These are phyloP conservation scores for Cadophora sp. DNA, from an alignment of 2,329 filamentous ascomycete genomes.

Conservation along the genomic window DNA sequence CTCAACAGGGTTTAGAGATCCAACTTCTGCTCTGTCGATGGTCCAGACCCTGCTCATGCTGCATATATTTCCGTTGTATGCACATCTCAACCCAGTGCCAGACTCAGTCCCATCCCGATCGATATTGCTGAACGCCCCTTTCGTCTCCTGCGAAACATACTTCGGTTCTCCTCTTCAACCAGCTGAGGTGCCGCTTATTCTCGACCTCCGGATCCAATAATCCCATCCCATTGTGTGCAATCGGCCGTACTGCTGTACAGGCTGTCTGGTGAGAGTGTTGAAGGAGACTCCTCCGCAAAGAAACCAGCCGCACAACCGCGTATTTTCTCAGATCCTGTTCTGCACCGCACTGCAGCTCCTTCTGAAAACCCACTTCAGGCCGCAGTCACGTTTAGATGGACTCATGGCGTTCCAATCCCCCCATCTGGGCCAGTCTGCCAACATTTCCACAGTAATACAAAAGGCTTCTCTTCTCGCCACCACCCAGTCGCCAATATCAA, in stretches of 20 bases:
- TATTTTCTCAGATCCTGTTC: conserved; percentile 8
- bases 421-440: conserved; percentile 21
- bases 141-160: background rate
- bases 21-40: background rate
- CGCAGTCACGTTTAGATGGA: conserved; percentile 24
- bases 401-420: conserved; percentile 28
- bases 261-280: conserved; percentile 9
- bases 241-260: background rate
- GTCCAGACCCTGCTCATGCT: background rate
- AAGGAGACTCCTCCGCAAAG: conserved; percentile 31
- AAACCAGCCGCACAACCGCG: conserved; percentile 19
- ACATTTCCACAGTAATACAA: conserved; percentile 22
- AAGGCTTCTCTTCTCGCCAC: conserved; percentile 18
- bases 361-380: conserved; percentile 4
- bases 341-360: background rate
- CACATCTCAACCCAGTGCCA: background rate
- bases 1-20: background rate
- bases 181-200: background rate
- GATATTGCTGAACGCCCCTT: background rate
- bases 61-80: conserved; percentile 1
- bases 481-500: conserved; percentile 22
- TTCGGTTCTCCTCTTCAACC: background rate
- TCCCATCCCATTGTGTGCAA: background rate
- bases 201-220: background rate
- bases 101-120: background rate